Evolutionary conservation across 2,329 filamentous ascomycete species (phyloP), one percentile per base, ranked within the genome.

Genomic region (Cryphonectria nitschkei): DNA sequence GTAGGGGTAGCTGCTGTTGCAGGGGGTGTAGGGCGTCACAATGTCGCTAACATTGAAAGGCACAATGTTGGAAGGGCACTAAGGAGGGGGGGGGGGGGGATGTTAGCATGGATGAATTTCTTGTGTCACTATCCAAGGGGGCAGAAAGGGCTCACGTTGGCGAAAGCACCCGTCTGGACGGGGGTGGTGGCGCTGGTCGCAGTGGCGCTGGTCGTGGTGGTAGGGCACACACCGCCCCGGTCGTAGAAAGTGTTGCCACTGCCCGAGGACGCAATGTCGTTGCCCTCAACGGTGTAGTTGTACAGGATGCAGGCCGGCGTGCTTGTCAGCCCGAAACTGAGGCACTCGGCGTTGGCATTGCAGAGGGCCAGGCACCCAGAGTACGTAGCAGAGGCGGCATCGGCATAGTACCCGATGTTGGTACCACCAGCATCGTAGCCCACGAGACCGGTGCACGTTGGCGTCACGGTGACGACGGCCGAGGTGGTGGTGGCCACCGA

Each of bases 211-310:
- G 61, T 68, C 13, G 71, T 70, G 54, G 71, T 68, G 29, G 67
- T 26, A 0, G 71, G 71, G 63, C 71, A 72, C n/a, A 26, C 66
- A 19, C 71, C 71, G 34, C 69, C 71, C 32, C 34, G 56, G 43
- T 72, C 70, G 54, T 72, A 72, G 58, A 72, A 72, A 29, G 68
- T 72, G 63, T 72, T 72, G 29, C 63, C 66, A 34, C 68, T 63
- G 46, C 64, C 56, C 7, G 71, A 62, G 43, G 65, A 67, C 2
- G 67, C 58, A 19, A 72, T 54, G 29, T 72, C 52, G 54, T 67
- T 68, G n/a, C 71, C 69, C 68, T 72, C 71, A 0, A 72, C 69
- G 16, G 69, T 50, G 50, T 72, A 68, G 56, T 72, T 52, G 58
- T 72, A 72, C 16, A 72, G 66, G n/a, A 68, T 41, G 29, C 71